phyloP scores from a whole-genome alignment of 1,139 yeast species.

The Debaryomyces subglobosus region DNA sequence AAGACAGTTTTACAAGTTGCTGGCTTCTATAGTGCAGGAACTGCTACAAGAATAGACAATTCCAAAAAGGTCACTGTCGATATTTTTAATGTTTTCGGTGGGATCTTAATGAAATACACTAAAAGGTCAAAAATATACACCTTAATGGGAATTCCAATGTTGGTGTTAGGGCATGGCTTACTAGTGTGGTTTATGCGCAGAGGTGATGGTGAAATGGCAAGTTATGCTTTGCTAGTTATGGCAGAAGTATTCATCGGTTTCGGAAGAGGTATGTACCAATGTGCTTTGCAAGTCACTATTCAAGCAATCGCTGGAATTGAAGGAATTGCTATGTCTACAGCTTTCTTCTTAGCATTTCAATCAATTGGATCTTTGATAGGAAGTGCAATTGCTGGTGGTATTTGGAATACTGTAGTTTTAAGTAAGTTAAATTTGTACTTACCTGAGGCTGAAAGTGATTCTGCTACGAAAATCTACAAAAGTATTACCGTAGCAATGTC shows the following conservation, averaged over 20 bases:
- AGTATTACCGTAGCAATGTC: constrained; percentile 18
- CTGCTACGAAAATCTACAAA: constrained; percentile 21
- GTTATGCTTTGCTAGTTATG: constrained; percentile 14
- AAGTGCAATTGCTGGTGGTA: constrained; percentile 19
- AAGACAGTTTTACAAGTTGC: constrained; percentile 24
- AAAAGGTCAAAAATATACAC: constrained; percentile 27
- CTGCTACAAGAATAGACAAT: constrained; percentile 27
- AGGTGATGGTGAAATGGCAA: constrained; percentile 14
- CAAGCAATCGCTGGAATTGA: constrained; percentile 19
- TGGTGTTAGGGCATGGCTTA: constrained; percentile 24
- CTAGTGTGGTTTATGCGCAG: constrained; percentile 23
- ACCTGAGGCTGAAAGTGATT: constrained; percentile 17
- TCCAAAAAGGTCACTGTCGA: constrained; percentile 29
- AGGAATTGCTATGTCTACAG: constrained; percentile 21
- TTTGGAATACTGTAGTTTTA: constrained; percentile 21
- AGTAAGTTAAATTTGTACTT: constrained; percentile 16
- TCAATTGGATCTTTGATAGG: constrained; percentile 20
- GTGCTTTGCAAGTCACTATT: constrained; percentile 18
- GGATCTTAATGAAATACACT: constrained; percentile 25
- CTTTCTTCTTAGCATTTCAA: constrained; percentile 18
- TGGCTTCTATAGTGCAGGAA: constrained; percentile 24
- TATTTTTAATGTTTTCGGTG: constrained; percentile 26
- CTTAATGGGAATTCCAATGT: constrained; percentile 28
- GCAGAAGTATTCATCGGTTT: constrained; percentile 20
- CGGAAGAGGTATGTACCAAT: constrained; percentile 19